phyloP scores from a whole-genome alignment of 805 yeast genomes.

The Nakazawaea molendinolei region DNA sequence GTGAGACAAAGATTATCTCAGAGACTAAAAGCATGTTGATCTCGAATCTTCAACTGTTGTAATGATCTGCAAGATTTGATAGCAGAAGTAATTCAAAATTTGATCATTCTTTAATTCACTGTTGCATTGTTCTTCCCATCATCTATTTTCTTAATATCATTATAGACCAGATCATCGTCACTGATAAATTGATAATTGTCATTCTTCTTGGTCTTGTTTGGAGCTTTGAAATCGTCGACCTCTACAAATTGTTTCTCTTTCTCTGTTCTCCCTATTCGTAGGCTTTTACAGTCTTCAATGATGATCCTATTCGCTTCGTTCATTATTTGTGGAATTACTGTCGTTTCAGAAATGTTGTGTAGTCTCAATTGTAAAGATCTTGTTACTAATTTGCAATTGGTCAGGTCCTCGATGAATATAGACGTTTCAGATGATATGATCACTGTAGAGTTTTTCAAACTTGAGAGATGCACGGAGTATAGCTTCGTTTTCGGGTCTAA shows the following conservation, averaged over 20 bases:
- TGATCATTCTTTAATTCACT: too few species aligned
- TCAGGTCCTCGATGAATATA: constrained; percentile 15
- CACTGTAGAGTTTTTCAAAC: constrained; percentile 14
- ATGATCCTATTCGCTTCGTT: constrained; percentile 16
- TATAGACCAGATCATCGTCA: too few species aligned
- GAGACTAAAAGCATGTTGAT: too few species aligned
- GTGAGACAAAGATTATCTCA: too few species aligned
- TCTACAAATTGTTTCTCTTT: constrained; percentile 3
- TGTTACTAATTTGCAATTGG: constrained; percentile 15
- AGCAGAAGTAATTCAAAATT: too few species aligned
- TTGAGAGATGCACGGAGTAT: constrained; percentile 17
- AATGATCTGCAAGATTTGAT: too few species aligned
- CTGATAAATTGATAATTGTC: constrained; percentile 15
- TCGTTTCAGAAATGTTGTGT: constrained; percentile 13
- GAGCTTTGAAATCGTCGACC: constrained; percentile 25
- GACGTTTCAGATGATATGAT: constrained; percentile 17
- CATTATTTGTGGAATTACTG: constrained; percentile 12
- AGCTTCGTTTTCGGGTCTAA: neutral
- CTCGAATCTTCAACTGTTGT: too few species aligned
- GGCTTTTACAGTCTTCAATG: constrained; percentile 19
- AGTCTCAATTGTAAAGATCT: constrained; percentile 22
- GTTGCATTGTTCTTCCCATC: too few species aligned
- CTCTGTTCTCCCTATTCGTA: constrained; percentile 9
- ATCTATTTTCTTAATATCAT: too few species aligned
- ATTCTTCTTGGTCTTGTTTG: constrained; percentile 14